Evolutionary conservation across 2,329 filamentous ascomycete species (phyloP), one percentile per base, ranked within the genome.

Genomic region (Penicillium crustosum): DNA sequence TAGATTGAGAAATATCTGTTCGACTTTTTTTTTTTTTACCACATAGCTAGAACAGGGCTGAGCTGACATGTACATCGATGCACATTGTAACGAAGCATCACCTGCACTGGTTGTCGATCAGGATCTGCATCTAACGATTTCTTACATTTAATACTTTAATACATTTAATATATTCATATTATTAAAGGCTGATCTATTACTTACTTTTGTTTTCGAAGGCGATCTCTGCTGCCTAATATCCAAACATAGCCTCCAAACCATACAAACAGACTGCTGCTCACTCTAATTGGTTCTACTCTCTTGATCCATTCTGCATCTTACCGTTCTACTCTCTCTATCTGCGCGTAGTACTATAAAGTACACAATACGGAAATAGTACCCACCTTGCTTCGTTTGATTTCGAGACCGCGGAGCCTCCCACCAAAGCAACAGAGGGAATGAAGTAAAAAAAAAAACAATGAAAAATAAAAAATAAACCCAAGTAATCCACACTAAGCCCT

Each of bases 21-120:
- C 12, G 13, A 31, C 9, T n/a, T n/a, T n/a, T 31, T 12, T 31
- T 31, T 31, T 31, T 13, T 31, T 12, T 12, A 29, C 12, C 9
- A 4, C 29, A 31, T 15, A 33, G 31, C 31, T 33, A 15, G 6
- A 33, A 58, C 53, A 56, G 54, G 62, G 59, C 62, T 66, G 58
- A 65, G 63, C 61, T 62, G 60, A 63, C 53, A 64, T 53, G 63
- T 33, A 47, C n/a, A 19, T 29, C 5, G 10, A 45, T 9, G 43
- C 33, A 47, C 27, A 29, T 47, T 33, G 27, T 51, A 64, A 60
- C 54, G 57, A 55, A 43, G 29, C 41, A 65, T 67, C 58, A 63
- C 57, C 55, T 61, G 63, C 61, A 52, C 58, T 60, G 61, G 61
- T 43, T 42, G 62, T 62, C 61, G 64, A 66, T 67, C 63, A 48